phyloP scores from a whole-genome alignment of 2,329 filamentous ascomycete genomes.

The Tolypocladium ovalisporum region DNA sequence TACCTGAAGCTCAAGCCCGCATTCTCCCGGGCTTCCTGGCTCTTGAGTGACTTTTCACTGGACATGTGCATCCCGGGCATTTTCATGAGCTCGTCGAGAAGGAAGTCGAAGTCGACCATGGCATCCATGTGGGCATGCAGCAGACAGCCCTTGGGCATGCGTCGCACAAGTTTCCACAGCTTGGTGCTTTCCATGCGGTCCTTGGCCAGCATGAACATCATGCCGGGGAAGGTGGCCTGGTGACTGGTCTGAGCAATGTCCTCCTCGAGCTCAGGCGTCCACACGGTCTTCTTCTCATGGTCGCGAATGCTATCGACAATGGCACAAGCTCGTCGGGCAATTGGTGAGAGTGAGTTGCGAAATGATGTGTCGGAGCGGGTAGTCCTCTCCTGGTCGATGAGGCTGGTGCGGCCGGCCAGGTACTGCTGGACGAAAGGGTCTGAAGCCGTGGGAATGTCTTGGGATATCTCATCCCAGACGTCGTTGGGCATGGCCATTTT shows the following conservation, averaged over 20 bases:
- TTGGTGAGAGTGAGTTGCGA: slow-evolving; percentile 63
- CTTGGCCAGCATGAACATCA: slow-evolving; percentile 87
- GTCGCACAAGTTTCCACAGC: slow-evolving; percentile 74
- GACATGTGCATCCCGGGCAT: slow-evolving; percentile 68
- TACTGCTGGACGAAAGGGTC: slow-evolving; percentile 81
- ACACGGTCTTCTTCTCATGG: slow-evolving; percentile 64
- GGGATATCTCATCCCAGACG: slow-evolving; percentile 46
- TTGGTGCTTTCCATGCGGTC: slow-evolving; percentile 75
- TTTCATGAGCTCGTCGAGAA: slow-evolving; percentile 60
- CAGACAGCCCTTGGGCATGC: slow-evolving; percentile 81
- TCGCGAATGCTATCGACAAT: slow-evolving; percentile 73
- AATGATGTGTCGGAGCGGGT: slow-evolving; percentile 67
- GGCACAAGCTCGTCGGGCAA: slow-evolving; percentile 63
- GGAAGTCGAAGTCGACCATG: slow-evolving; percentile 78
- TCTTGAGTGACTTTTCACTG: slow-evolving; percentile 43
- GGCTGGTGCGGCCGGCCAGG: slow-evolving; percentile 58
- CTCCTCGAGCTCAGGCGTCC: slow-evolving; percentile 66
- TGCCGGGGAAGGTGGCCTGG: slow-evolving; percentile 67
- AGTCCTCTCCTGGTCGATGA: slow-evolving; percentile 73
- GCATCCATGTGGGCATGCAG: slow-evolving; percentile 85
- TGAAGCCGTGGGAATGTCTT: slow-evolving; percentile 43
- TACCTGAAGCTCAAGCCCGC: slow-evolving; percentile 53
- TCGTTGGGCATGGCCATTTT: slow-evolving; percentile 36
- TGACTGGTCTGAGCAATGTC: slow-evolving; percentile 49
- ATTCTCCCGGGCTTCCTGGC: slow-evolving; percentile 38